phyloP scores from a whole-genome alignment of 1,284 basidiomycete genomes.

The Cryptococcus jaspeensis region DNA sequence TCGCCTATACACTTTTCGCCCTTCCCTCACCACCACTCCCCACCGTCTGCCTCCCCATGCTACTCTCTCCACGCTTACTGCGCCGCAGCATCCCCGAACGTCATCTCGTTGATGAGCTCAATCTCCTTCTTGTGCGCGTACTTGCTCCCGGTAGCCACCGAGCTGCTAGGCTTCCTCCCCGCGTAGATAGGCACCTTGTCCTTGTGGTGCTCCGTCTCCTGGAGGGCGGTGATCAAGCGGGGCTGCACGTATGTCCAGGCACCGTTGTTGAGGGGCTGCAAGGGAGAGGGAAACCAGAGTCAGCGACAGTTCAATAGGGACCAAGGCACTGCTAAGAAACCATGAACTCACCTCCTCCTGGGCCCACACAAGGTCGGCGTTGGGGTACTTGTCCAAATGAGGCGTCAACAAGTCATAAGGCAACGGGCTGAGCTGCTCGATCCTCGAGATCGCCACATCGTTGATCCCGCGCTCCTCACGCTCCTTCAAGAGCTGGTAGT shows the following conservation, averaged over 20 bases:
- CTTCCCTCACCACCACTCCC: neutral
- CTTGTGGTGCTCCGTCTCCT: constrained; percentile 85
- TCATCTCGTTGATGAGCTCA: constrained; percentile 63
- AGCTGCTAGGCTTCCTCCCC: constrained; percentile 81
- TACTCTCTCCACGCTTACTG: neutral
- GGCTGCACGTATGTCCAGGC: constrained; percentile 92
- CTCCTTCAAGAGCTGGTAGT: constrained; percentile 82
- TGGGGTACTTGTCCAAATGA: constrained; percentile 92
- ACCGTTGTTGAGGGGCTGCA: constrained; percentile 85
- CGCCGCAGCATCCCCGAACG: constrained; percentile 31
- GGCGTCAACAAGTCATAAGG: constrained; percentile 90
- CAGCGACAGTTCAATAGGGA: neutral
- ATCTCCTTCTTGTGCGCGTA: constrained; percentile 80
- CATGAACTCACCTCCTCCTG: constrained; percentile 60
- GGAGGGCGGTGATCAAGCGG: constrained; percentile 71
- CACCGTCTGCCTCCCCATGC: neutral
- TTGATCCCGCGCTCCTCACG: constrained; percentile 85
- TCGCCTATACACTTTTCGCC: no score
- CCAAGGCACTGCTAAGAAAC: neutral
- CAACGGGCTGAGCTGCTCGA: constrained; percentile 95
- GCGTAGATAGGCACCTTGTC: constrained; percentile 83
- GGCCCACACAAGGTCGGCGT: constrained; percentile 87
- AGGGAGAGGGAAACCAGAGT: neutral
- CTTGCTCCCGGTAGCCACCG: constrained; percentile 58
- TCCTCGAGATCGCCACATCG: constrained; percentile 87